These are phyloP conservation scores for Eutypella sp. DNA, from an alignment of 2,329 filamentous ascomycete genomes.

Conservation along the genomic window DNA sequence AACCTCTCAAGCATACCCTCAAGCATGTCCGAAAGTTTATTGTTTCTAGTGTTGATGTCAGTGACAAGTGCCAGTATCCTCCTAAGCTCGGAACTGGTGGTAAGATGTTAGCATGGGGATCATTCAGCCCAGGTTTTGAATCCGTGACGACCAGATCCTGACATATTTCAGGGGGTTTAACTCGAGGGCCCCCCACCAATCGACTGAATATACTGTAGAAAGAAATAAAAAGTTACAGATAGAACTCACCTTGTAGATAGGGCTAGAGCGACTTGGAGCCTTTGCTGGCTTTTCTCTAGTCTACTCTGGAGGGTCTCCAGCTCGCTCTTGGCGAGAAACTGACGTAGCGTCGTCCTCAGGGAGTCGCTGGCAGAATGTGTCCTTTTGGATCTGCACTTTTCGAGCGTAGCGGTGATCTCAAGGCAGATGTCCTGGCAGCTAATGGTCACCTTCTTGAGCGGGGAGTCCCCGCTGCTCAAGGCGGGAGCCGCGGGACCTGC, in stretches of 20 bases:
- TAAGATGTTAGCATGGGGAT: too few species aligned
- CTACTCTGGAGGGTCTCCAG: not conserved
- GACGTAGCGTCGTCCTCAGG: not conserved
- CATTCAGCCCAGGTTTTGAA: too few species aligned
- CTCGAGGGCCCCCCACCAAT: not conserved
- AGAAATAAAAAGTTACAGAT: not conserved
- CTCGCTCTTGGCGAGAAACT: not conserved
- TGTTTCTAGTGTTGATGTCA: not conserved
- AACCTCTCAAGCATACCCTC: not conserved
- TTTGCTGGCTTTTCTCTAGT: not conserved
- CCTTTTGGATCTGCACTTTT: not conserved
- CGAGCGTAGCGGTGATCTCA: not conserved
- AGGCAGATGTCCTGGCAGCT: not conserved
- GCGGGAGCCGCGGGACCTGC: not conserved
- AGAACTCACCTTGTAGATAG: not conserved
- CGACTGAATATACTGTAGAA: too few species aligned
- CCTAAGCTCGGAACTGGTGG: too few species aligned
- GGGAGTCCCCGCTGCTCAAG: not conserved
- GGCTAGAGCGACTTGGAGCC: not conserved
- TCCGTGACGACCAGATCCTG: too few species aligned
- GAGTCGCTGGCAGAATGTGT: not conserved
- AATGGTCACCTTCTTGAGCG: not conserved
- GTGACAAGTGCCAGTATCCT: too few species aligned
- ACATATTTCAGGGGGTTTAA: not conserved
- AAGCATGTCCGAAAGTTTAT: not conserved